These are phyloP conservation scores for Diplodia intermedia DNA, from an alignment of 2,329 filamentous ascomycete species.

Conservation along the genomic window DNA sequence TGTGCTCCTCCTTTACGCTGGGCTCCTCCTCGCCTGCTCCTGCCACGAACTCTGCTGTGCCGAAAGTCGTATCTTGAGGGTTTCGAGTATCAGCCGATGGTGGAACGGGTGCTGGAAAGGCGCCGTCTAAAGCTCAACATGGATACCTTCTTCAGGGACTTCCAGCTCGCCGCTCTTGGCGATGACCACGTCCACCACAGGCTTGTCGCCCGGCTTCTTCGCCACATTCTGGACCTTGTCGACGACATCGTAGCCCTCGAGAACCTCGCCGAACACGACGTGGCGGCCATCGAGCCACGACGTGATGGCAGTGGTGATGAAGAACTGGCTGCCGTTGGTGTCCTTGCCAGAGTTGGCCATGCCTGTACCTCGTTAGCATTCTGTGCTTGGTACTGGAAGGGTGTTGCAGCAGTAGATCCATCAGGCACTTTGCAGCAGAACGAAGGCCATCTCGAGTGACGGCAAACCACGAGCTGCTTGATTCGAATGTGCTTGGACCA, in stretches of 20 bases:
- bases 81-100: slow-evolving; percentile 51
- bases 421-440: too few relatives aligned
- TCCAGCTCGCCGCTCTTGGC: slow-evolving; percentile 83
- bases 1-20: slow-evolving; percentile 30
- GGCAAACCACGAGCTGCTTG: too few relatives aligned
- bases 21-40: slow-evolving; percentile 46
- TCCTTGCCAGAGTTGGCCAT: slow-evolving; percentile 73
- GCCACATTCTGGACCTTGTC: slow-evolving; percentile 77
- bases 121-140: slow-evolving; percentile 75
- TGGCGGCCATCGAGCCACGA: slow-evolving; percentile 78
- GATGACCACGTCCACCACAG: slow-evolving; percentile 74
- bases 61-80: slow-evolving; percentile 53
- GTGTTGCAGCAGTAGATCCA: too few relatives aligned
- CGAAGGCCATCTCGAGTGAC: too few relatives aligned
- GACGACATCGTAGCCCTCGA: slow-evolving; percentile 83
- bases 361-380: slow-evolving; percentile 60
- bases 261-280: slow-evolving; percentile 86
- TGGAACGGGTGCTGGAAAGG: slow-evolving; percentile 41
- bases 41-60: slow-evolving; percentile 47
- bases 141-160: slow-evolving; percentile 90
- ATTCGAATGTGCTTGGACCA: too few relatives aligned
- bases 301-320: slow-evolving; percentile 73
- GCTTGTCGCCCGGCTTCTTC: slow-evolving; percentile 73
- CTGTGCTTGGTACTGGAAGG: slow-evolving; percentile 73
- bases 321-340: slow-evolving; percentile 76